Evolutionary conservation across 1,139 yeast species (phyloP), one percentile per base, ranked within the genome.

Genomic region (Taiozyma sp.): DNA sequence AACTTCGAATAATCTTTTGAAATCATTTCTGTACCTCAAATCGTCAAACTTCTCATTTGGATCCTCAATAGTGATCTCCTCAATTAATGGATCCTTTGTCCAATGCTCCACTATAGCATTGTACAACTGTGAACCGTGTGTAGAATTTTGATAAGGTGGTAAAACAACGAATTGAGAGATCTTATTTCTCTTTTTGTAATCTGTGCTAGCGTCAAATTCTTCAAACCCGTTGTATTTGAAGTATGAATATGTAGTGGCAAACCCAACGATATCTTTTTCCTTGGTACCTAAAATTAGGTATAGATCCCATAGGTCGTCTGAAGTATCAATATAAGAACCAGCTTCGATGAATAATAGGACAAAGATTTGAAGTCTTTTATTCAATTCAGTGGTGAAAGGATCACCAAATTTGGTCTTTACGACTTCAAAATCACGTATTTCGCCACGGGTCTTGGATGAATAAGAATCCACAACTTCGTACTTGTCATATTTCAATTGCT

Each of bases 1-100:
- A 28, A 57, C 51, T 45, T 61, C 55, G 54, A 67, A 57, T 43
- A 91, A 69, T 57, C 87, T 70, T 45, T 72, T 69, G 58, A 93
- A 73, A 65, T 93, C 99, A 54, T 84, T 78, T 36, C 93, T 73
- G 66, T 93, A 98, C 56, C 99, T 77, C 61, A 95, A 71, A 64
- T 89, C 96, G 64, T 93, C 99, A 69, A 93, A 93, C 44, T 83
- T 82, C 66, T 92, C 97, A 64, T 87, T 89, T 3, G 99, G 99
- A 65, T 95, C 99, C 66, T 93, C 99, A 10, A 95, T 92, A 0
- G 93, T 91, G 43, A 93, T 77, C 62, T 92, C 96, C 41, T 73
- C 70, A n/a, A 91, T 80, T 4, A 65, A 57, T 0, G 67, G 62
- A 56, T 87, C 86, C 0, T 63, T 58, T 8, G 74, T 60, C 87